phyloP scores from a whole-genome alignment of 164 flowering plant species.

The Malania oleifera region DNA sequence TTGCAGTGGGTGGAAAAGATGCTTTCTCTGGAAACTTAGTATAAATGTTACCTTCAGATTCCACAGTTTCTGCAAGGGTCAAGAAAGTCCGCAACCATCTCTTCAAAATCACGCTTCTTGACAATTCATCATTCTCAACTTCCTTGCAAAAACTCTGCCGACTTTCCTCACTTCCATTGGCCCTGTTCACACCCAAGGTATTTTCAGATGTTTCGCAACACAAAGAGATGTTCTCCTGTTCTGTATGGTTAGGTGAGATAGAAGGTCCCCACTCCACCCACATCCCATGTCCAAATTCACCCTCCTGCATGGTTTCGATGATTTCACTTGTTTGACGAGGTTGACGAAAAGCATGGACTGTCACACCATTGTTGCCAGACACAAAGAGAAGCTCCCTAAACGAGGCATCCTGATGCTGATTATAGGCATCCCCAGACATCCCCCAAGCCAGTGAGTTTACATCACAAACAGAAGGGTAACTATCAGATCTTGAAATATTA shows the following conservation, averaged over 20 bases:
- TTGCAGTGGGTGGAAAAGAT: conserved; percentile 59
- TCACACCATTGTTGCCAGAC: conserved; percentile 62
- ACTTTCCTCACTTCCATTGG: conserved; percentile 17
- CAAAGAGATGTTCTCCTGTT: conserved; percentile 14
- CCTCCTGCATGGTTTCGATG: conserved; percentile 16
- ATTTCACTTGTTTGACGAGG: conserved; percentile 19
- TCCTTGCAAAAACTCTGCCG: conserved; percentile 9
- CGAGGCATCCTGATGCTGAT: conserved; percentile 39
- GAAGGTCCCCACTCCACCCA: conserved; percentile 97
- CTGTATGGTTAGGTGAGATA: conserved; percentile 13
- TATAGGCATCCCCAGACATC: conserved; percentile 54
- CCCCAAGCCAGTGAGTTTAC: conserved; percentile 92
- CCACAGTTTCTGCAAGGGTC: conserved; percentile 43
- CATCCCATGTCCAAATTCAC: conserved; percentile 40
- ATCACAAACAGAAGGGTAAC: conserved; percentile 47
- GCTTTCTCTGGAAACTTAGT: conserved; percentile 58
- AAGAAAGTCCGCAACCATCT: conserved; percentile 72
- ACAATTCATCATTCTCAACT: conserved; percentile 16
- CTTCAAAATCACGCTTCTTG: conserved; percentile 32
- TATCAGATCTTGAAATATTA: conserved; percentile 23
- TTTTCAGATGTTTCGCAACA: conserved; percentile 15
- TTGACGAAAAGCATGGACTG: conserved; percentile 72
- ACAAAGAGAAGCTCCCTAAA: conserved; percentile 81
- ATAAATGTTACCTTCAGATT: conserved; percentile 43
- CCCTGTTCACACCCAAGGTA: conserved; percentile 11